phyloP scores from a whole-genome alignment of 495 filamentous ascomycete species.

The Neohortaea acidophila region DNA sequence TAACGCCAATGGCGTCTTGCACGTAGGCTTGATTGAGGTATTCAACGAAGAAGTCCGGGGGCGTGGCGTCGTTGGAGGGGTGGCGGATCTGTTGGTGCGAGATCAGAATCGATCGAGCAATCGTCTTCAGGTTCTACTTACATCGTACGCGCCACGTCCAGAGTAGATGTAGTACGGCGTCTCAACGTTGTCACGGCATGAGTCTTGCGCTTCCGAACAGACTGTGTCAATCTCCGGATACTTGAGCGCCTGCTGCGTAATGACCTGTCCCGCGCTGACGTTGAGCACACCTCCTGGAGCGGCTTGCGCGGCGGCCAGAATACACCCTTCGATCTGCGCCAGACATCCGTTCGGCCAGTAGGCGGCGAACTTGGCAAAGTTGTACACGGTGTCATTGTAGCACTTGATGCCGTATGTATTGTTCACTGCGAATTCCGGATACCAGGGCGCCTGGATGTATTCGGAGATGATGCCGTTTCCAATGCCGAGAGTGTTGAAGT shows the following conservation, averaged over 20 bases:
- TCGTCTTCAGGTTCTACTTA: too few relatives aligned
- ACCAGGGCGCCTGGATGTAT: slow-evolving; percentile 49
- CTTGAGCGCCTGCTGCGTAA: not conserved
- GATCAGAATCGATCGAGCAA: too few relatives aligned
- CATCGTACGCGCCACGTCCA: too few relatives aligned
- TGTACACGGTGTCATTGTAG: slow-evolving; percentile 40
- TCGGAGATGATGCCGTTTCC: slow-evolving; percentile 67
- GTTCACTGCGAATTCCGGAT: slow-evolving; percentile 51
- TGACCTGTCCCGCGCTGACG: not conserved
- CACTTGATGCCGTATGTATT: slow-evolving; percentile 62
- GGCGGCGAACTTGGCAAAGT: slow-evolving; percentile 33
- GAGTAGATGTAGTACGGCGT: slow-evolving; percentile 27
- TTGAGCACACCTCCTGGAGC: slow-evolving; percentile 23
- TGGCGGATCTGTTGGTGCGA: slow-evolving; percentile 43
- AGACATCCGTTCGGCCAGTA: slow-evolving; percentile 26
- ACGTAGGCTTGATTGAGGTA: slow-evolving; percentile 33
- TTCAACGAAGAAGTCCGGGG: slow-evolving; percentile 32
- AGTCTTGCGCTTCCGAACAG: slow-evolving; percentile 27
- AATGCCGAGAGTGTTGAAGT: slow-evolving; percentile 34
- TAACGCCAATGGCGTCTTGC: slow-evolving; percentile 37
- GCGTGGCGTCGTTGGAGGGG: slow-evolving; percentile 33
- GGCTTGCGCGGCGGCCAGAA: slow-evolving; percentile 23
- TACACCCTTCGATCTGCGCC: slow-evolving; percentile 31
- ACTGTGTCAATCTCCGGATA: slow-evolving; percentile 6
- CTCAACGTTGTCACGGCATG: slow-evolving; percentile 33